Conservation (phyloP, 192 early-diverging fungal species). For the Piromyces sp. region DNA sequence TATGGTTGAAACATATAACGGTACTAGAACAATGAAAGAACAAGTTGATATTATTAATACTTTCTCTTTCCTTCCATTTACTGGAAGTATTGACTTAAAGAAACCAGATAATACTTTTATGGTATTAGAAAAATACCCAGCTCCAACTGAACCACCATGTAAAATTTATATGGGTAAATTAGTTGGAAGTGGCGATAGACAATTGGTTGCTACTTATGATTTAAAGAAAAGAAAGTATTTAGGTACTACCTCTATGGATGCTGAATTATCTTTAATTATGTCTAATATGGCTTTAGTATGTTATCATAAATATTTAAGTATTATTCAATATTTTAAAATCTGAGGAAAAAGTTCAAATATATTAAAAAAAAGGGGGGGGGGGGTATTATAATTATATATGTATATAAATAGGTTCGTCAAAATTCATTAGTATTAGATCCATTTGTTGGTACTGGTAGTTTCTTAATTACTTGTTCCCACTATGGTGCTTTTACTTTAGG, state of each 20-base stretch:
- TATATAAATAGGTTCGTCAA: conserved; percentile 18
- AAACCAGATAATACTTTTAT: conserved; percentile 56
- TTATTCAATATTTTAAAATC: too few species aligned
- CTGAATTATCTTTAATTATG: conserved; percentile 90
- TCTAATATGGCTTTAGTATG: conserved; percentile 77
- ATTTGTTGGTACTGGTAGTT: conserved; percentile 90
- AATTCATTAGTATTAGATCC: conserved; percentile 82
- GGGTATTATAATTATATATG: not conserved
- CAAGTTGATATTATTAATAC: conserved; percentile 65
- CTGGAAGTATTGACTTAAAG: conserved; percentile 70
- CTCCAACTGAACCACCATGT: conserved; percentile 8
- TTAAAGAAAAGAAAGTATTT: conserved; percentile 89
- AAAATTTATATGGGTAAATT: conserved; percentile 53
- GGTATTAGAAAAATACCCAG: conserved; percentile 55
- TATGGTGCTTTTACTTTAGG: conserved; percentile 84
- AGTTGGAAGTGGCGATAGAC: conserved; percentile 9
- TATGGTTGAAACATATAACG: conserved; percentile 54
- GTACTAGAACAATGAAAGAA: conserved; percentile 47
- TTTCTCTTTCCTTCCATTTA: conserved; percentile 67
- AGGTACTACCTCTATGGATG: conserved; percentile 96
- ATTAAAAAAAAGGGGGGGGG: not conserved
- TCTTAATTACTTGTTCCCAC: conserved; percentile 82
- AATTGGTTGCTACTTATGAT: conserved; percentile 40
- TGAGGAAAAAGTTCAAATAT: too few species aligned
- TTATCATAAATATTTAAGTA: not conserved